Evolutionary conservation across 495 filamentous ascomycete genomes (phyloP).

Genomic region (Pseudoneurospora amorphoporcata): DNA sequence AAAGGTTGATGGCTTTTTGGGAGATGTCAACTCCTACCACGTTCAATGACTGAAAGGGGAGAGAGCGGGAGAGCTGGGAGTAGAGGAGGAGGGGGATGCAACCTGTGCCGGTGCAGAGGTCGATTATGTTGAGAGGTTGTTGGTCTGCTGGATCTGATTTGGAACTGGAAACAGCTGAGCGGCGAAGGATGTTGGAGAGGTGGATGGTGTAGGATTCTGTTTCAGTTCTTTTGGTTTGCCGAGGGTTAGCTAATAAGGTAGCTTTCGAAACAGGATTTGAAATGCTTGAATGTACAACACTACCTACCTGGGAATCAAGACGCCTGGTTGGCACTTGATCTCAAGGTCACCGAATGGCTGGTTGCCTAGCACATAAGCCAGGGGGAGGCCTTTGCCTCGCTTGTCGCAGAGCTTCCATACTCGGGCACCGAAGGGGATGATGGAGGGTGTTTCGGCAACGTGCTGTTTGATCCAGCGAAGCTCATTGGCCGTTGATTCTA

Average conservation of each 20-base stretch:
- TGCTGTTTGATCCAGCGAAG: conserved; percentile 78
- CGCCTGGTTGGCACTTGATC: conserved; percentile 62
- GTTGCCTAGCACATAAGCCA: conserved; percentile 83
- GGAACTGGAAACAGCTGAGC: background rate
- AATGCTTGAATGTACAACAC: no score
- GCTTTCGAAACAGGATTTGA: background rate
- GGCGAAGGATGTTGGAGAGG: conserved; percentile 39
- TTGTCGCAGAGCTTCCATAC: conserved; percentile 43
- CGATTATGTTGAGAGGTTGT: conserved; percentile 50
- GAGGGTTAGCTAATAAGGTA: no score
- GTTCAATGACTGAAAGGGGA: conserved; percentile 5
- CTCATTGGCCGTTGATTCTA: conserved; percentile 61
- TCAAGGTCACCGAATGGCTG: conserved; percentile 82
- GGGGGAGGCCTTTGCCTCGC: conserved; percentile 56
- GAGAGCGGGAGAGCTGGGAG: conserved; percentile 34
- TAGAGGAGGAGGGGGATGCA: conserved; percentile 75
- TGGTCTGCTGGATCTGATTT: conserved; percentile 2
- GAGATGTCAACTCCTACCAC: conserved; percentile 53
- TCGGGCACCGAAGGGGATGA: conserved; percentile 6
- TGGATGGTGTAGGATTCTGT: conserved; percentile 59
- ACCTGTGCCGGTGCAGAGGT: conserved; percentile 84
- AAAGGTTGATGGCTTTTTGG: conserved; percentile 47
- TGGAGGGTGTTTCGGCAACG: conserved; percentile 6
- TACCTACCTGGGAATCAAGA: conserved; percentile 70
- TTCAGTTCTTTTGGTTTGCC: conserved; percentile 33